phyloP scores from a whole-genome alignment of 352 stramenopile genomes.

The Pythium plurisporium region DNA sequence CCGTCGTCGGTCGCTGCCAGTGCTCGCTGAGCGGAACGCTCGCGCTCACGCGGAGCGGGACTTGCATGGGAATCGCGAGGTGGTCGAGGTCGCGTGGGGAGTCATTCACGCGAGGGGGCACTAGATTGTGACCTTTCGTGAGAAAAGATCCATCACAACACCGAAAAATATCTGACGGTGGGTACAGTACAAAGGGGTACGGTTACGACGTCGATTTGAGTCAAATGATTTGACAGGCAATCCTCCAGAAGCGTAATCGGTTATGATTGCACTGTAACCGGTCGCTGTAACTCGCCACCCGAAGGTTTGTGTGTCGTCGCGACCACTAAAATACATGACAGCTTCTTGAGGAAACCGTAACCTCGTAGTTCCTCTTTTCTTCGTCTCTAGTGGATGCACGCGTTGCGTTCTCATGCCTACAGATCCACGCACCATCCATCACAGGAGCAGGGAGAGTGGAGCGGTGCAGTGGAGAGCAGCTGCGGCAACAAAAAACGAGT shows the following conservation, averaged over 20 bases:
- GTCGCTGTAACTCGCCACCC: too few relatives aligned
- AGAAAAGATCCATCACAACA: background rate
- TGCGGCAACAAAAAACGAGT: conserved; percentile 5
- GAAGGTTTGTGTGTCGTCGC: too few relatives aligned
- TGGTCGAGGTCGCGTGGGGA: background rate
- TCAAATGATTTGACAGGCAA: too few relatives aligned
- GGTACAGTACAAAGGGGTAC: conserved; percentile 5
- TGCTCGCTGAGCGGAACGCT: conserved; percentile 21
- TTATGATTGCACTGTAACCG: too few relatives aligned
- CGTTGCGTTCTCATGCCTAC: too few relatives aligned
- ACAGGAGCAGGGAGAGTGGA: background rate
- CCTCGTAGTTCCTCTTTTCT: too few relatives aligned
- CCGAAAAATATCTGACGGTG: conserved; percentile 1
- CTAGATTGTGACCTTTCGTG: conserved; percentile 2
- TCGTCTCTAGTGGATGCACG: too few relatives aligned
- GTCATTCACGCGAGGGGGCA: conserved; percentile 2
- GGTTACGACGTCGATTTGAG: background rate
- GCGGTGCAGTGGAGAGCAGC: background rate
- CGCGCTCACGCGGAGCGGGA: conserved; percentile 12
- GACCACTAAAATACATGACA: too few relatives aligned
- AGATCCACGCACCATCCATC: background rate
- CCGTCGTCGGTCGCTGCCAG: conserved; percentile 9
- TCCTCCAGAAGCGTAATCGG: too few relatives aligned
- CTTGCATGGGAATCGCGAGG: conserved; percentile 14
- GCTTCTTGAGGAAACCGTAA: too few relatives aligned